Evolutionary conservation across 2,329 filamentous ascomycete species (phyloP).

Genomic region (Neofusicoccum parvum): DNA sequence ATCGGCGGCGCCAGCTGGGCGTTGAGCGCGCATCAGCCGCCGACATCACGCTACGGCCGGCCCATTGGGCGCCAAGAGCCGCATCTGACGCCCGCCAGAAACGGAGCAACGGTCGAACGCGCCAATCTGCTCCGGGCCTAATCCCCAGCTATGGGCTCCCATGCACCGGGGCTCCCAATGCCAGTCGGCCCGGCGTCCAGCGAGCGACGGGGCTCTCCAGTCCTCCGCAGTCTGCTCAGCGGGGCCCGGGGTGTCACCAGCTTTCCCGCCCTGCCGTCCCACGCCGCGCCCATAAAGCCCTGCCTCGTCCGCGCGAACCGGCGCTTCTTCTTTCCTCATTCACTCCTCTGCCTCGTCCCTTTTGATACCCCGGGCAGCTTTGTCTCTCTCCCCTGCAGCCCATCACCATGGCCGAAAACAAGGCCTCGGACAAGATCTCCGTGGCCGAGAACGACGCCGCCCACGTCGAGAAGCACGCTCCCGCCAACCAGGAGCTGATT

Average conservation of each 20-base stretch:
- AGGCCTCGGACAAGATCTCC: conserved; percentile 6
- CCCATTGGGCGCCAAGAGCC: conserved; percentile 7
- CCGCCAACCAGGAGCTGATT: conserved; percentile 1
- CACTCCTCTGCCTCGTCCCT: background rate
- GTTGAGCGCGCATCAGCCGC: conserved; percentile 7
- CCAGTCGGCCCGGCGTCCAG: conserved; percentile 10
- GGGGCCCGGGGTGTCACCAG: conserved; percentile 17
- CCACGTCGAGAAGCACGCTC: conserved; percentile 16
- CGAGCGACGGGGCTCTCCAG: conserved; percentile 8
- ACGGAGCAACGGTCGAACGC: conserved; percentile 8
- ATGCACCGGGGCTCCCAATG: background rate
- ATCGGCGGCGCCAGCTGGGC: background rate
- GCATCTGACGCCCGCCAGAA: background rate
- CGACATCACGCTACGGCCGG: conserved; percentile 13
- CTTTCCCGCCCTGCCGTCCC: background rate
- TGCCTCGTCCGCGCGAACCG: background rate
- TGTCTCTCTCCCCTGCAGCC: conserved; percentile 1
- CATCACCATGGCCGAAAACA: conserved; percentile 18
- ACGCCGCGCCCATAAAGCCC: conserved; percentile 4
- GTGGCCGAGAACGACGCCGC: background rate
- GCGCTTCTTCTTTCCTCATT: conserved; percentile 12
- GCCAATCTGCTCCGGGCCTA: conserved; percentile 17
- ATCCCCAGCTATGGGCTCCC: conserved; percentile 2
- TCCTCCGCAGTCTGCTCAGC: conserved; percentile 13
- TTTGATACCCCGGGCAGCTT: background rate